These are phyloP conservation scores for Gossypium stocksii DNA, from an alignment of 345 rosid genomes.

Conservation along the genomic window DNA sequence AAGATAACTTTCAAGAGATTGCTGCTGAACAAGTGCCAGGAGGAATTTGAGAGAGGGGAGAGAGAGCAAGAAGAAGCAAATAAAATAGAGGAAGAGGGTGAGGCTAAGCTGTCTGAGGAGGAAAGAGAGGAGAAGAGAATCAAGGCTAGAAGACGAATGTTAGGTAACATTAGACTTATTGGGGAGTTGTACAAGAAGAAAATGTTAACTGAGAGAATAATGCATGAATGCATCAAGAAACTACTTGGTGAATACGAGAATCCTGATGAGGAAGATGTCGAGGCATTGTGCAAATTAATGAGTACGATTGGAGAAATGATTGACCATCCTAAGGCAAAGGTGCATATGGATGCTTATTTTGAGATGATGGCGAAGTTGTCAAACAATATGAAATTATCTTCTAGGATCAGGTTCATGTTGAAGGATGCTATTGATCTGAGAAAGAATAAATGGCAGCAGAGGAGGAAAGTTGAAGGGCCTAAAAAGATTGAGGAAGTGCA, in stretches of 20 bases:
- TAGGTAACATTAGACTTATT: conserved; percentile 91
- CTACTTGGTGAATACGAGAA: conserved; percentile 67
- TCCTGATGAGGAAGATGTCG: conserved; percentile 91
- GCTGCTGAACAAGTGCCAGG: conserved; percentile 93
- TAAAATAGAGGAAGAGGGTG: conserved; percentile 80
- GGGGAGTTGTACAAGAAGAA: conserved; percentile 91
- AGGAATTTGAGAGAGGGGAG: conserved; percentile 93
- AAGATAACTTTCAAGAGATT: conserved; percentile 80
- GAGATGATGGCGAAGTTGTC: conserved; percentile 64
- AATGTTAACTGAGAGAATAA: conserved; percentile 89
- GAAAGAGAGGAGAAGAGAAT: conserved; percentile 85
- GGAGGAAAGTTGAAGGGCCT: conserved; percentile 99
- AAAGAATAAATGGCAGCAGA: conserved; percentile 92
- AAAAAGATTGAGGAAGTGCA: conserved; percentile 97
- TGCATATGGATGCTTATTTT: conserved; percentile 73
- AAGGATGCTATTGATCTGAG: conserved; percentile 85
- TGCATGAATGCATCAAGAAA: conserved; percentile 79
- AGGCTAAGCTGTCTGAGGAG: conserved; percentile 59
- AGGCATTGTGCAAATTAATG: conserved; percentile 89
- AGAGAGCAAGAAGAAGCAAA: conserved; percentile 93
- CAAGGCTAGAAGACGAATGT: conserved; percentile 82
- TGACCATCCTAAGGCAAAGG: conserved; percentile 70
- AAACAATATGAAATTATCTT: conserved; percentile 62
- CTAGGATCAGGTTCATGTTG: conserved; percentile 89
- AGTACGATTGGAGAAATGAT: conserved; percentile 90